These are phyloP conservation scores for Apiotrichum veenhuisii DNA, from an alignment of 1,284 basidiomycete species.

Conservation along the genomic window DNA sequence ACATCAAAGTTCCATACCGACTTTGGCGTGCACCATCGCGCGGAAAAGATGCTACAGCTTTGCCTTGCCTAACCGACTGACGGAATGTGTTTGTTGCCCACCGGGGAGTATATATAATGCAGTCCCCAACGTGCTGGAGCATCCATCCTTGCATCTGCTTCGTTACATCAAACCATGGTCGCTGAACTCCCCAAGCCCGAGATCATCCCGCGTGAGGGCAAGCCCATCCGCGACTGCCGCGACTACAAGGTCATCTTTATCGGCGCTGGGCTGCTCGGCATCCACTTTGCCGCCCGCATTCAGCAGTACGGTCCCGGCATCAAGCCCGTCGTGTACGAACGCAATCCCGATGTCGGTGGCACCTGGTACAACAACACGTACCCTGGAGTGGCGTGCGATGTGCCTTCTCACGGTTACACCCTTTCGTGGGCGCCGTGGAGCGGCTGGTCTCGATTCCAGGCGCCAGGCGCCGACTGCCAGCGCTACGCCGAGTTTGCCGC, in stretches of 20 bases:
- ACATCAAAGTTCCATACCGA: too few relatives aligned
- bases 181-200: neutral
- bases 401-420: constrained; percentile 19
- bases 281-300: constrained; percentile 12
- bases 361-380: constrained; percentile 31
- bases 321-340: constrained; percentile 9
- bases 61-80: too few relatives aligned
- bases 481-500: constrained; percentile 7
- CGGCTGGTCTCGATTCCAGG: constrained; percentile 9
- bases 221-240: constrained; percentile 10
- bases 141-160: too few relatives aligned
- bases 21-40: too few relatives aligned
- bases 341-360: constrained; percentile 10
- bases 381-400: constrained; percentile 33
- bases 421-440: constrained; percentile 4
- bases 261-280: constrained; percentile 10
- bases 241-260: constrained; percentile 14
- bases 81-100: too few relatives aligned
- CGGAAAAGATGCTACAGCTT: too few relatives aligned
- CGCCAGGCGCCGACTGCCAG: constrained; percentile 10
- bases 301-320: constrained; percentile 11
- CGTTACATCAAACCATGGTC: neutral
- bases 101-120: too few relatives aligned
- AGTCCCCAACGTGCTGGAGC: too few relatives aligned
- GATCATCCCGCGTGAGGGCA: constrained; percentile 1